Conservation (phyloP, 768 basidiomycete species). For the Leccinum variicolor region DNA sequence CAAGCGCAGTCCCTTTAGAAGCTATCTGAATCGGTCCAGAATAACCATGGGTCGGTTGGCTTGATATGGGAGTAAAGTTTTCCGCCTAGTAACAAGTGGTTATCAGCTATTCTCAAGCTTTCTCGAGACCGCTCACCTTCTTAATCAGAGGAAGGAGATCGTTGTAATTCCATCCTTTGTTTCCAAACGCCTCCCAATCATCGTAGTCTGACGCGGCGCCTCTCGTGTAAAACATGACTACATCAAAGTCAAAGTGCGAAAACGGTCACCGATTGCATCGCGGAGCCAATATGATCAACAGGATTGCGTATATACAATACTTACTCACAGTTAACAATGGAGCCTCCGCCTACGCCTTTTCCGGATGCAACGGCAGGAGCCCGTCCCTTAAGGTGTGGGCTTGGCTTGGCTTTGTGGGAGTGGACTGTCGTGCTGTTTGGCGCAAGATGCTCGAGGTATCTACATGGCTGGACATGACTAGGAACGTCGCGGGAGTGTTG, state of each 20-base stretch:
- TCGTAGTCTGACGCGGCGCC: conserved; percentile 62
- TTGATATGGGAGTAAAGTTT: too few relatives aligned
- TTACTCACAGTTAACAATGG: not conserved
- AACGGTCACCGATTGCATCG: not conserved
- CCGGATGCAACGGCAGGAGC: not conserved
- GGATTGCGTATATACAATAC: not conserved
- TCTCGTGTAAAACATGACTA: conserved; percentile 48
- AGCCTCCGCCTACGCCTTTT: not conserved
- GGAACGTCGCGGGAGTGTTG: not conserved
- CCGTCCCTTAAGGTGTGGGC: not conserved
- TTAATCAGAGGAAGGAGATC: conserved; percentile 54
- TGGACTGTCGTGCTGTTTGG: not conserved
- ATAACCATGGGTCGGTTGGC: too few relatives aligned
- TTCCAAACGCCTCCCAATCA: conserved; percentile 50
- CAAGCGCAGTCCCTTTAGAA: too few relatives aligned
- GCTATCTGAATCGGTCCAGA: too few relatives aligned
- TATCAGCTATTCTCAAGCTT: too few relatives aligned
- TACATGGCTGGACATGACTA: not conserved
- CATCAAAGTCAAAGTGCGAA: not conserved
- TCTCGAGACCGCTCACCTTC: conserved; percentile 39
- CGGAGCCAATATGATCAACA: not conserved
- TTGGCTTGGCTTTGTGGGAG: not conserved
- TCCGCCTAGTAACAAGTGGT: too few relatives aligned
- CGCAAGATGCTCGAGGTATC: not conserved
- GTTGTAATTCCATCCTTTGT: conserved; percentile 58